These are phyloP conservation scores for Geranium rotundifolium DNA, from an alignment of 345 rosid genomes.

Conservation along the genomic window DNA sequence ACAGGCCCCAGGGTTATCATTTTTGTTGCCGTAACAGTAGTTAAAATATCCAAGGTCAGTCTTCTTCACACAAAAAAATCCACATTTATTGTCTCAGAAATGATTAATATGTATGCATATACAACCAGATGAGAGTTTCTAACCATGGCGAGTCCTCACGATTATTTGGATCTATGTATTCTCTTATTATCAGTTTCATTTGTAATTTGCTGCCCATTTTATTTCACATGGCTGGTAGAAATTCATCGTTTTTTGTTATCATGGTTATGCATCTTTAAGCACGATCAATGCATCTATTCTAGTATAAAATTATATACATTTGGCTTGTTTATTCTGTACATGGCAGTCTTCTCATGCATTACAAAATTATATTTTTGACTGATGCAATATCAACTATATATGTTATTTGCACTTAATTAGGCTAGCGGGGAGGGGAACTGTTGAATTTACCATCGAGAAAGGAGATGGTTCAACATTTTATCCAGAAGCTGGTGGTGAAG, in stretches of 20 bases:
- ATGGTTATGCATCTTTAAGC: too few relatives aligned
- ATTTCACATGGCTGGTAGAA: too few relatives aligned
- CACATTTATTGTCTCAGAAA: not conserved
- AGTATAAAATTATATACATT: too few relatives aligned
- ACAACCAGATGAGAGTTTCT: not conserved
- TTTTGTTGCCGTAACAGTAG: constrained; percentile 80
- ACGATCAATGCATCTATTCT: too few relatives aligned
- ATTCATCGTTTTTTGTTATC: too few relatives aligned
- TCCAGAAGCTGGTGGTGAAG: constrained; percentile 68
- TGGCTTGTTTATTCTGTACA: too few relatives aligned
- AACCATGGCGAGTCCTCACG: too few relatives aligned
- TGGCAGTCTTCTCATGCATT: too few relatives aligned
- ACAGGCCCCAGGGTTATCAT: constrained; percentile 95
- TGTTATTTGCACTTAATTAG: constrained; percentile 21
- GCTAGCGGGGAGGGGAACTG: constrained; percentile 74
- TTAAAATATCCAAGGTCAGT: constrained; percentile 74
- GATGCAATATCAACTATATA: not conserved
- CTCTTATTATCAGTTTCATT: too few relatives aligned
- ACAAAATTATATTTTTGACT: too few relatives aligned
- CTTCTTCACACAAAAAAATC: constrained; percentile 5
- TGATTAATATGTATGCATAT: constrained; percentile 1
- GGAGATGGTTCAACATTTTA: constrained; percentile 74
- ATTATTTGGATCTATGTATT: too few relatives aligned
- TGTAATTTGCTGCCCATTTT: too few relatives aligned
- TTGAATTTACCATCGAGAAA: constrained; percentile 71